Conservation (phyloP, 2,329 filamentous ascomycete species). For the Stagonosporopsis vannaccii region DNA sequence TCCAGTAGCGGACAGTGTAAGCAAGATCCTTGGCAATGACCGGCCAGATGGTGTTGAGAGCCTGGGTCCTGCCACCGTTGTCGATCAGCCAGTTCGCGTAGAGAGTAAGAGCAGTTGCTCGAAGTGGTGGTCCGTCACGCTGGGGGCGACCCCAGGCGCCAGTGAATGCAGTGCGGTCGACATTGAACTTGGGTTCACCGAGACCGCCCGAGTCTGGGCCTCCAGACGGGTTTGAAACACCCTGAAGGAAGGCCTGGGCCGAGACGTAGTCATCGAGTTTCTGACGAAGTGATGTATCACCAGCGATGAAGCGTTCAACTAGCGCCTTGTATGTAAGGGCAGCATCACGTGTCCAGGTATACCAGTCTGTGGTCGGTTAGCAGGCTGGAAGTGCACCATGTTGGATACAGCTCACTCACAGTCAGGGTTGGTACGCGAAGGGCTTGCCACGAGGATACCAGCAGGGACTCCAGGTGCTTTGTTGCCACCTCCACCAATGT, state of each 20-base stretch:
- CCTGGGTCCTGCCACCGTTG: slow-evolving; percentile 61
- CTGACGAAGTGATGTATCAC: slow-evolving; percentile 64
- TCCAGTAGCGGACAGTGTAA: slow-evolving; percentile 76
- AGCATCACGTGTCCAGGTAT: slow-evolving; percentile 79
- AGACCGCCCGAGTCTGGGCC: slow-evolving; percentile 59
- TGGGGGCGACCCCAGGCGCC: slow-evolving; percentile 80
- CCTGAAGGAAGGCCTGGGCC: slow-evolving; percentile 71
- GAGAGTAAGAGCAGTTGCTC: slow-evolving; percentile 74
- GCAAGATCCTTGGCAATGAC: slow-evolving; percentile 77
- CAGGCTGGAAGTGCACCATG: background rate
- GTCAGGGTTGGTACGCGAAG: slow-evolving; percentile 61
- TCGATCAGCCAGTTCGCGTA: slow-evolving; percentile 76
- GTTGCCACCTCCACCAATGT: slow-evolving; percentile 63
- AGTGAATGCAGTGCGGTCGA: slow-evolving; percentile 69
- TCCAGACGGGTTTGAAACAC: slow-evolving; percentile 73
- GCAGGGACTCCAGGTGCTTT: slow-evolving; percentile 57
- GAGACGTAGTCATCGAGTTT: slow-evolving; percentile 73
- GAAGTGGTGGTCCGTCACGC: slow-evolving; percentile 78
- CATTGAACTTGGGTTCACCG: slow-evolving; percentile 77
- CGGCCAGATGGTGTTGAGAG: slow-evolving; percentile 68
- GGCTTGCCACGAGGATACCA: slow-evolving; percentile 64
- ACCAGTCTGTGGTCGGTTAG: slow-evolving; percentile 65
- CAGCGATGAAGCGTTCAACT: slow-evolving; percentile 70
- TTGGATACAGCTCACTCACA: slow-evolving; percentile 49
- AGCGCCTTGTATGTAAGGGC: slow-evolving; percentile 74